These are phyloP conservation scores for Dactylorhiza incarnata DNA, from an alignment of 106 monocot species.

Conservation along the genomic window DNA sequence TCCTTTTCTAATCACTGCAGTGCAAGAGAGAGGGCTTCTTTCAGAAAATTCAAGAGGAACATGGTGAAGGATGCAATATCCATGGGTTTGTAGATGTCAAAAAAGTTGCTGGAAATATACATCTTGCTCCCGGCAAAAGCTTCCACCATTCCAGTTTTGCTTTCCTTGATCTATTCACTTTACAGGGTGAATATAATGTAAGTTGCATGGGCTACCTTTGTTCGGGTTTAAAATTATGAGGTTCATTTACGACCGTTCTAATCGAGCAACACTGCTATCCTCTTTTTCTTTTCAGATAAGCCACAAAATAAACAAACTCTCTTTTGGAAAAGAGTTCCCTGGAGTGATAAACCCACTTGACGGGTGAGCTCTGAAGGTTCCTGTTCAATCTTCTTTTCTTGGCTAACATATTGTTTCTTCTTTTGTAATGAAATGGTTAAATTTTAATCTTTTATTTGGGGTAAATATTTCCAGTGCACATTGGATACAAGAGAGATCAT, in stretches of 20 bases:
- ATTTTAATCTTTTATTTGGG: not conserved
- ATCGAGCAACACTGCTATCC: not conserved
- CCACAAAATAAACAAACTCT: slow-evolving; percentile 31
- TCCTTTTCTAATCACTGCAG: slow-evolving; percentile 5
- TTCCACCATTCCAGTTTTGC: slow-evolving; percentile 29
- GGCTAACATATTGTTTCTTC: not conserved
- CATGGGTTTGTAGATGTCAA: slow-evolving; percentile 67
- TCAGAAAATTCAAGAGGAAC: slow-evolving; percentile 57
- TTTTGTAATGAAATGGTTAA: not conserved
- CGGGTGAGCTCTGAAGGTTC: slow-evolving; percentile 38
- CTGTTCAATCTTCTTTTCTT: slow-evolving; percentile 1
- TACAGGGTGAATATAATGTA: slow-evolving; percentile 23
- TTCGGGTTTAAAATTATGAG: not conserved
- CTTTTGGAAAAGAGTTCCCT: slow-evolving; percentile 29
- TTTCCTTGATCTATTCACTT: slow-evolving; percentile 12
- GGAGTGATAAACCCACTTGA: slow-evolving; percentile 63
- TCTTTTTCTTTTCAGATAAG: slow-evolving; percentile 17
- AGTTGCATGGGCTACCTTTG: not conserved
- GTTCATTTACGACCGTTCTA: not conserved
- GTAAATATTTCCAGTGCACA: slow-evolving; percentile 35
- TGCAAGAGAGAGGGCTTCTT: slow-evolving; percentile 67
- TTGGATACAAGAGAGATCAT: slow-evolving; percentile 54
- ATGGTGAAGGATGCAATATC: slow-evolving; percentile 76
- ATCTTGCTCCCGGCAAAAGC: slow-evolving; percentile 65
- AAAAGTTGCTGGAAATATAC: slow-evolving; percentile 79